Percentiles rank a stretch among this genome's conserved stretches.
phyloP scores from a whole-genome alignment of 495 filamentous ascomycete genomes.

The Aspergillus hancockii region DNA sequence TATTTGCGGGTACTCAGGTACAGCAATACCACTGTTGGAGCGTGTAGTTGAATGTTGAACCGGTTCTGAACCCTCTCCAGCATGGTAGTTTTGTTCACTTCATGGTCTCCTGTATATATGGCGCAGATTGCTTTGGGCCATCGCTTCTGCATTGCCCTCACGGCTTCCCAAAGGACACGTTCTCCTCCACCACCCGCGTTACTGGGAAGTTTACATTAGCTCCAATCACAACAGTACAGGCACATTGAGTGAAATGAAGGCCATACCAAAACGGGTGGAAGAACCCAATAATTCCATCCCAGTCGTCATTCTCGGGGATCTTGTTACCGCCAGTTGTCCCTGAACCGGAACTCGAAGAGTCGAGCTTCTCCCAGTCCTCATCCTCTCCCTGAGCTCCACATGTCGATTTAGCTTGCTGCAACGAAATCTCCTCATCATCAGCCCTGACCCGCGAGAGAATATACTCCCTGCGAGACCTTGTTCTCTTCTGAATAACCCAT shows the following conservation, averaged over 20 bases:
- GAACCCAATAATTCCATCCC: slow-evolving; percentile 87
- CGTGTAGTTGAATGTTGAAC: slow-evolving; percentile 89
- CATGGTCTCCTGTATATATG: slow-evolving; percentile 94
- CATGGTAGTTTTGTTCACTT: slow-evolving; percentile 76
- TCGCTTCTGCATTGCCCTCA: slow-evolving; percentile 84
- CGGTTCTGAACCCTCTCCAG: slow-evolving; percentile 78
- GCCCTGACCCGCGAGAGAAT: slow-evolving; percentile 58
- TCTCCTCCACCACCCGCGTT: slow-evolving; percentile 97
- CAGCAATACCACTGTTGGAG: slow-evolving; percentile 80
- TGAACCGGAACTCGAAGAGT: slow-evolving; percentile 45
- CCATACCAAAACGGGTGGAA: slow-evolving; percentile 92
- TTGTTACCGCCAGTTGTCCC: slow-evolving; percentile 53
- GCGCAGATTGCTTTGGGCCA: slow-evolving; percentile 87
- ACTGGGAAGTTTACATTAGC: slow-evolving; percentile 40
- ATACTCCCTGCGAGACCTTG: slow-evolving; percentile 62
- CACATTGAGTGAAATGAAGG: not conserved
- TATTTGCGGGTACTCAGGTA: slow-evolving; percentile 86
- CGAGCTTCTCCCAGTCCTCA: slow-evolving; percentile 77
- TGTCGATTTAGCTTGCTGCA: slow-evolving; percentile 37
- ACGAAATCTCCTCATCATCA: slow-evolving; percentile 57
- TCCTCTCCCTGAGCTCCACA: slow-evolving; percentile 46
- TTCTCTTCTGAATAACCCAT: slow-evolving; percentile 66
- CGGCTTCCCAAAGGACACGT: slow-evolving; percentile 93
- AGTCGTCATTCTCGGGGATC: slow-evolving; percentile 55
- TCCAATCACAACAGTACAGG: not conserved